phyloP scores from a whole-genome alignment of 2,329 filamentous ascomycete species.

The Grosmannia serpens region DNA sequence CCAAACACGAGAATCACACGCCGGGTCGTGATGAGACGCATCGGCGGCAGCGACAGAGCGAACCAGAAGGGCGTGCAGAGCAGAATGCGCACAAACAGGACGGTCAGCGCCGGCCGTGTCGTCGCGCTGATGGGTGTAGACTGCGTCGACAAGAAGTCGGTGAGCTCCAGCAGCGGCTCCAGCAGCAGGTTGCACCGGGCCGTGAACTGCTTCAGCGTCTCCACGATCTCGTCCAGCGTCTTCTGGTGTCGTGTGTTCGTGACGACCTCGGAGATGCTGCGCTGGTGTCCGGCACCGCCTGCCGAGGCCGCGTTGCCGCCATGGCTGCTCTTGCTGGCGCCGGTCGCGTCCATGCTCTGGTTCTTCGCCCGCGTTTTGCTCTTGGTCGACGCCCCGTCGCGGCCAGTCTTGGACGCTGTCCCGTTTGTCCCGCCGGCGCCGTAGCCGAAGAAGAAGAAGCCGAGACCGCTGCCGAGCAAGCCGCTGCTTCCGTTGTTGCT shows the following conservation, averaged over 20 bases:
- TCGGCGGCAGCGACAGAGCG: conserved; percentile 61
- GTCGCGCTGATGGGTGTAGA: conserved; percentile 83
- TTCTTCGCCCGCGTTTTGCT: conserved; percentile 12
- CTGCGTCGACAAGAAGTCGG: conserved; percentile 87
- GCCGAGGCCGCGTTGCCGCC: background rate
- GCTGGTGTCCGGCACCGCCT: conserved; percentile 24
- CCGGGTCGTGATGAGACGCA: conserved; percentile 76
- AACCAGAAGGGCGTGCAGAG: conserved; percentile 86
- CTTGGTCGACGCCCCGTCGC: conserved; percentile 10
- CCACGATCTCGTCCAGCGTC: conserved; percentile 93
- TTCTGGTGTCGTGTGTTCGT: conserved; percentile 72
- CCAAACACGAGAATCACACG: conserved; percentile 77
- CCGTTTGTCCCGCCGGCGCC: conserved; percentile 55
- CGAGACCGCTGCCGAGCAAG: conserved; percentile 7
- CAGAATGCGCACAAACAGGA: conserved; percentile 79
- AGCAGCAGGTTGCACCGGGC: conserved; percentile 84
- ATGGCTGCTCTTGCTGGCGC: conserved; percentile 5
- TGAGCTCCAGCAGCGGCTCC: conserved; percentile 78
- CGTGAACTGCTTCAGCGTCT: conserved; percentile 83
- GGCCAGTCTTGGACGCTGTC: conserved; percentile 15
- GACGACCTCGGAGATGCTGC: conserved; percentile 32
- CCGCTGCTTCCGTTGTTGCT: conserved; percentile 50
- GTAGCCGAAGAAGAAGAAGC: conserved; percentile 57
- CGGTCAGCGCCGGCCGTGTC: conserved; percentile 77
- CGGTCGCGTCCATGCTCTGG: conserved; percentile 17